Evolutionary conservation across 371 early-diverging fungal genomes (phyloP).

Genomic region (Syncephalastrum monosporum): DNA sequence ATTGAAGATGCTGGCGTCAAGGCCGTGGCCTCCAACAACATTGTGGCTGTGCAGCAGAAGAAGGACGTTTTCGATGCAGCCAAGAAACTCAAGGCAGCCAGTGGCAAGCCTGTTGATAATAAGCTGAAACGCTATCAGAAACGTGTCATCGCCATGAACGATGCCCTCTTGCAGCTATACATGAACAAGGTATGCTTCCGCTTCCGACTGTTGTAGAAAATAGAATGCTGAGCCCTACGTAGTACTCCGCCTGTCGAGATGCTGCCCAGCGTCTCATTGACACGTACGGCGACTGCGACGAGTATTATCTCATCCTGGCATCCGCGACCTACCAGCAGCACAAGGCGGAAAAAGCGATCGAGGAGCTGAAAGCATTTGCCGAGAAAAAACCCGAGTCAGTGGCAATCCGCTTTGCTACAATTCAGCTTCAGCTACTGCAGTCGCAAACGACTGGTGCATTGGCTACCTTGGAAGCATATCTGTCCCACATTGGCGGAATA

Average conservation of each 20-base stretch:
- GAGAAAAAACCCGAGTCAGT: slow-evolving; percentile 48
- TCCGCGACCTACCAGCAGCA: slow-evolving; percentile 55
- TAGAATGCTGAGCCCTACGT: neutral
- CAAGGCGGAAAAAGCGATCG: slow-evolving; percentile 56
- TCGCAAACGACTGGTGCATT: slow-evolving; percentile 55
- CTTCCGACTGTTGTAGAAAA: neutral
- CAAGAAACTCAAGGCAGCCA: slow-evolving; percentile 58
- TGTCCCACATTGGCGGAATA: slow-evolving; percentile 28
- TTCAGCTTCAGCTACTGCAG: slow-evolving; percentile 62
- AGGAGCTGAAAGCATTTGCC: slow-evolving; percentile 55
- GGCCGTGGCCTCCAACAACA: slow-evolving; percentile 71
- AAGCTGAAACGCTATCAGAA: slow-evolving; percentile 66
- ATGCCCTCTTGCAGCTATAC: slow-evolving; percentile 60
- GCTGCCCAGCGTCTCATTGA: slow-evolving; percentile 50
- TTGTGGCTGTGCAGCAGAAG: slow-evolving; percentile 55
- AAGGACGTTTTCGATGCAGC: slow-evolving; percentile 60
- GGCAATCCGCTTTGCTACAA: slow-evolving; percentile 62
- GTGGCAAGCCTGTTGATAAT: slow-evolving; percentile 53
- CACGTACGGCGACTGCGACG: slow-evolving; percentile 63
- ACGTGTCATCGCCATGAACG: slow-evolving; percentile 69
- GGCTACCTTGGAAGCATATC: slow-evolving; percentile 45
- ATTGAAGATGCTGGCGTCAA: slow-evolving; percentile 50
- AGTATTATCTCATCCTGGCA: slow-evolving; percentile 60
- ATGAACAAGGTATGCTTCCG: slow-evolving; percentile 53
- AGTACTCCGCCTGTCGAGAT: slow-evolving; percentile 60